These are phyloP conservation scores for Corymbia calophylla DNA, from an alignment of 441 rosid genomes.

Conservation along the genomic window DNA sequence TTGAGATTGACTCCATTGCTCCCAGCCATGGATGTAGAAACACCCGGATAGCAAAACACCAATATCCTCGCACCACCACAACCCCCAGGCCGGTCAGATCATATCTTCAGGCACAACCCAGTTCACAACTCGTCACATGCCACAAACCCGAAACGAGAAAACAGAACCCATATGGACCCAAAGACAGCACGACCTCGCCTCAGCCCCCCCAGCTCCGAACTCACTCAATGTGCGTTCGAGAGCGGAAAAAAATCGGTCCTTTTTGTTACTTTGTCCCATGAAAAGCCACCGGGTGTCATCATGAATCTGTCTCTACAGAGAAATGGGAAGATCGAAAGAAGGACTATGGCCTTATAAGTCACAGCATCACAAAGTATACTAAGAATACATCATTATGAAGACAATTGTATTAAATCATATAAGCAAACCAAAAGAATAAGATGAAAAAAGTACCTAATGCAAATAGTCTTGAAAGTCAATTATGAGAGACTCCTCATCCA, in stretches of 20 bases:
- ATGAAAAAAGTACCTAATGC: too few species aligned
- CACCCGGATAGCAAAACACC: too few species aligned
- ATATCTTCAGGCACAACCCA: background rate
- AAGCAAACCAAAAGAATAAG: too few species aligned
- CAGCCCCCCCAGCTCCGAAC: background rate
- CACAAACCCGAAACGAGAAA: background rate
- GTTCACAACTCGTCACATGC: background rate
- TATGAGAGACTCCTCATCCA: too few species aligned
- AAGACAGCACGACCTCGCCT: background rate
- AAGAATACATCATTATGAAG: too few species aligned
- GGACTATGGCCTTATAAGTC: too few species aligned
- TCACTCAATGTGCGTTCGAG: background rate
- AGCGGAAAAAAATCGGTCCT: background rate
- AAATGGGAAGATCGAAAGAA: background rate
- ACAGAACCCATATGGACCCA: background rate
- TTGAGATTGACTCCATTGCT: background rate
- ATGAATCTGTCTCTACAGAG: background rate
- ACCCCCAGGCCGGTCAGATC: background rate
- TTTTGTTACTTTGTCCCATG: background rate
- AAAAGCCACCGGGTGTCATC: background rate
- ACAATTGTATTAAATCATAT: too few species aligned
- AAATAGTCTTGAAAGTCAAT: too few species aligned
- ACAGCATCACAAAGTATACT: too few species aligned
- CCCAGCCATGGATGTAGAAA: constrained; percentile 5
- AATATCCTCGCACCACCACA: background rate